phyloP scores from a whole-genome alignment of 2,329 filamentous ascomycete species.

The Apiospora malaysiana region DNA sequence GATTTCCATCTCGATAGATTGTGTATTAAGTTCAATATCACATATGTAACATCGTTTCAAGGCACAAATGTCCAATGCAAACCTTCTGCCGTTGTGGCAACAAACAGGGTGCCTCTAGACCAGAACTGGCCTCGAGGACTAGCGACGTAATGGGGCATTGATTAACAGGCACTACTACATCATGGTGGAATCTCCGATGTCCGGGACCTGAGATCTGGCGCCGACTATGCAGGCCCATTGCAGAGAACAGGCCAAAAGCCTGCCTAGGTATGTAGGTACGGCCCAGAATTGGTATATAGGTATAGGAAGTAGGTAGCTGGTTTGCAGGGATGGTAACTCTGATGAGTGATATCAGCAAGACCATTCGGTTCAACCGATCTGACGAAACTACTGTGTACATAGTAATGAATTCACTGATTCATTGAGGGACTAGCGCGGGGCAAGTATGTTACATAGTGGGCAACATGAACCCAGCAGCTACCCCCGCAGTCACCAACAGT shows the following conservation, averaged over 20 bases:
- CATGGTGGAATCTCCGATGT: neutral
- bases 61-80: neutral
- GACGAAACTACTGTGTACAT: neutral
- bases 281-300: no score
- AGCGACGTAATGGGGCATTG: neutral
- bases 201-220: neutral
- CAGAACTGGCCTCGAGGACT: neutral
- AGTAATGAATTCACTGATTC: neutral
- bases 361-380: neutral
- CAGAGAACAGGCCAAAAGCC: no score
- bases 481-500: constrained; percentile 1
- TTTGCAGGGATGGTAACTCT: neutral
- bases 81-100: neutral
- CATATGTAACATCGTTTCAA: neutral
- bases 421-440: constrained; percentile 1
- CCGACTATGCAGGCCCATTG: neutral
- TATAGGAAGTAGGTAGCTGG: no score
- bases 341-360: neutral
- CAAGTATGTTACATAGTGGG: constrained; percentile 2
- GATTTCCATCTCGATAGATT: neutral
- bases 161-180: neutral
- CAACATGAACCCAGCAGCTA: neutral
- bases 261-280: no score
- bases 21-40: neutral
- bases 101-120: neutral